A percentile compares a stretch with the other conserved stretches of the same genome.
Conservation (phyloP, 768 basidiomycete genomes). For the Leccinellum luteum region DNA sequence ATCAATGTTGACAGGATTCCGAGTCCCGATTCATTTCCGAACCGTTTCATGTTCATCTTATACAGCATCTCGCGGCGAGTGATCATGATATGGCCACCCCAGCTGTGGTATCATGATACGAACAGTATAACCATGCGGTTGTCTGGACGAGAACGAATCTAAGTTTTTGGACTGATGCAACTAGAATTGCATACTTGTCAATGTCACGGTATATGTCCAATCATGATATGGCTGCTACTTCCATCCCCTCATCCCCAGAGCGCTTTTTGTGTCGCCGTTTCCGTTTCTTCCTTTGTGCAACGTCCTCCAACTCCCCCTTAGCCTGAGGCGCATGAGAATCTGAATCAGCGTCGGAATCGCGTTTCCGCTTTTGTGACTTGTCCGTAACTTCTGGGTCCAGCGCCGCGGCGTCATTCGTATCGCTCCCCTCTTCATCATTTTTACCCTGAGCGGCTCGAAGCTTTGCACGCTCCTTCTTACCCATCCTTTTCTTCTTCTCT, state of each 20-base stretch:
- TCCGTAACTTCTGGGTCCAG: not conserved
- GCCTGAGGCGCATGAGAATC: slow-evolving; percentile 9
- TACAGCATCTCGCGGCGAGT: not conserved
- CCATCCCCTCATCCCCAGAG: slow-evolving; percentile 3
- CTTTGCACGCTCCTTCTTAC: slow-evolving; percentile 67
- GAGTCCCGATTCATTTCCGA: slow-evolving; percentile 2
- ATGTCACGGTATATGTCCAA: too few relatives aligned
- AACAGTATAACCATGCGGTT: not conserved
- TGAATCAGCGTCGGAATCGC: slow-evolving; percentile 7
- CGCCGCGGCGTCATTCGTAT: not conserved
- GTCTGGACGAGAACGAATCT: not conserved
- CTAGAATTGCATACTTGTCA: not conserved
- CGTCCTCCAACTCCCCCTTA: slow-evolving; percentile 11
- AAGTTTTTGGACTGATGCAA: not conserved
- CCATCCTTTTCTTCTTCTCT: slow-evolving; percentile 58
- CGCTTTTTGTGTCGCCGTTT: slow-evolving; percentile 41
- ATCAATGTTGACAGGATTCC: not conserved
- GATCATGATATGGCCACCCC: not conserved
- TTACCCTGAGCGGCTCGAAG: slow-evolving; percentile 36
- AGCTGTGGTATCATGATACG: not conserved
- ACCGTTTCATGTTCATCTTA: not conserved
- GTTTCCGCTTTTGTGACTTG: slow-evolving; percentile 17
- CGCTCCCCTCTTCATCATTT: slow-evolving; percentile 5
- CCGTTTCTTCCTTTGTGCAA: slow-evolving; percentile 35
- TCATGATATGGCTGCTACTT: not conserved